A percentile compares a stretch with the other conserved stretches of the same genome.
phyloP scores from a whole-genome alignment of 371 early-diverging fungal genomes.

The Blastocladiella emersonii region DNA sequence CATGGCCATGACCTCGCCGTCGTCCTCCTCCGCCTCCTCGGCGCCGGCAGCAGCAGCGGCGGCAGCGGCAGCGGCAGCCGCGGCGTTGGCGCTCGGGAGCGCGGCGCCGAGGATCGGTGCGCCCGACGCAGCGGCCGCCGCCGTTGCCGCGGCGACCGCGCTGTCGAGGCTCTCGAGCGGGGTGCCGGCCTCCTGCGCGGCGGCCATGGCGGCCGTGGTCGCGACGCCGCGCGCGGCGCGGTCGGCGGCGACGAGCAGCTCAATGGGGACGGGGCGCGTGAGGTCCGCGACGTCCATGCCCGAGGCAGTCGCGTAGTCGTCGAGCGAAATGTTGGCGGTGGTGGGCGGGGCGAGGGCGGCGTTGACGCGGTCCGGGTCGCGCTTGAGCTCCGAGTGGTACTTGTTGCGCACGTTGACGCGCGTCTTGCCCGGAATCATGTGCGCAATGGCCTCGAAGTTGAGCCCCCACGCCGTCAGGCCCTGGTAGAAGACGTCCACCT shows the following conservation, averaged over 20 bases:
- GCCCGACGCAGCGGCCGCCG: neutral
- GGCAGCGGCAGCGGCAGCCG: neutral
- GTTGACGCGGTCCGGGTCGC: neutral
- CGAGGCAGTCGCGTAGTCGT: neutral
- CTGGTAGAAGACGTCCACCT: neutral
- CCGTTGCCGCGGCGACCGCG: neutral
- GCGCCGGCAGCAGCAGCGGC: neutral
- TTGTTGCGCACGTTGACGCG: conserved; percentile 1
- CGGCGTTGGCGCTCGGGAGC: neutral
- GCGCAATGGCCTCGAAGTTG: neutral
- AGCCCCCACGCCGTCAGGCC: neutral
- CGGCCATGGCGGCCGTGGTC: neutral
- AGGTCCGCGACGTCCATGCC: neutral
- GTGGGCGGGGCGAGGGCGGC: neutral
- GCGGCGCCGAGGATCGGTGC: neutral
- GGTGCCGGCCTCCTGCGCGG: neutral
- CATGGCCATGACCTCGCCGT: neutral
- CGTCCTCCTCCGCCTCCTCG: neutral
- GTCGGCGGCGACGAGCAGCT: neutral
- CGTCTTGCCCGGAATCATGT: neutral
- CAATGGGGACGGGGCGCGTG: neutral
- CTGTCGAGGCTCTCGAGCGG: too few relatives aligned
- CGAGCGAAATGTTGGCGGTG: neutral
- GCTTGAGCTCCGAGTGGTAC: neutral
- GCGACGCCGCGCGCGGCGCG: neutral